Base-by-base conservation (phyloP, 2,329 filamentous ascomycete species). In the Fusarium equiseti region DNA sequence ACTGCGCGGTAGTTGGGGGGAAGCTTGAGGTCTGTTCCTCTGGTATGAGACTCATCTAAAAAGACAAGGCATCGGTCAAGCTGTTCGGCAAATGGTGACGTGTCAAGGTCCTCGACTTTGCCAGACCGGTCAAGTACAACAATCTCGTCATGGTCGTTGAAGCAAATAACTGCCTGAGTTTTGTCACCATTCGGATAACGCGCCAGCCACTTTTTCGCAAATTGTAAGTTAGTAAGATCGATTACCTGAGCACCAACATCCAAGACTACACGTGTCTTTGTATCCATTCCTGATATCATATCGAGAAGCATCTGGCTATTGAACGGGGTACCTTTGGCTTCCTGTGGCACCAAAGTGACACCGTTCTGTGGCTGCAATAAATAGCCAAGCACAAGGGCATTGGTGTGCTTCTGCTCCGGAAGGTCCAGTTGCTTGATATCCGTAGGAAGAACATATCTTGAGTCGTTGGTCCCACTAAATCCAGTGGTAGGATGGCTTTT, bases 391-490 rank as follows among this genome's bases (percentile, higher is more conserved):
- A 92, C 90, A 48, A 90, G 85, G 0, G 89, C 89, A 60, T 90
- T 92, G 0, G 89, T 92, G 49, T 91, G 87, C 0, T 78, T 73
- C 0, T 92, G 81, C 0, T 81, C 77, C 0, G 82, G 79, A 0
- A 93, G 81, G 63, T 93, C 90, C 0, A 87, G 78, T 54, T 93
- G 90, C 22, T 80, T 76, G 22, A 93, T 88, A 0, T 83, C 88
- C n/a, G 89, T 76, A 0, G 91, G 91, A 0, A 93, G 77, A 35
- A 91, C 81, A 0, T 78, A 80, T 40, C 85, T 82, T 22, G 87
- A 89, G 73, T 93, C 91, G 46, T 92, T 93, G 0, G 91, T 93
- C 0, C 91, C 91, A 10, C 88, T 91, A 75, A 94, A 94, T 0
- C 91, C 91, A 0, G 90, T 92, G 0, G 90, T 91, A 6, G 16